Conservation (phyloP, 352 stramenopile species). For the Nothophytophthora sp. region DNA sequence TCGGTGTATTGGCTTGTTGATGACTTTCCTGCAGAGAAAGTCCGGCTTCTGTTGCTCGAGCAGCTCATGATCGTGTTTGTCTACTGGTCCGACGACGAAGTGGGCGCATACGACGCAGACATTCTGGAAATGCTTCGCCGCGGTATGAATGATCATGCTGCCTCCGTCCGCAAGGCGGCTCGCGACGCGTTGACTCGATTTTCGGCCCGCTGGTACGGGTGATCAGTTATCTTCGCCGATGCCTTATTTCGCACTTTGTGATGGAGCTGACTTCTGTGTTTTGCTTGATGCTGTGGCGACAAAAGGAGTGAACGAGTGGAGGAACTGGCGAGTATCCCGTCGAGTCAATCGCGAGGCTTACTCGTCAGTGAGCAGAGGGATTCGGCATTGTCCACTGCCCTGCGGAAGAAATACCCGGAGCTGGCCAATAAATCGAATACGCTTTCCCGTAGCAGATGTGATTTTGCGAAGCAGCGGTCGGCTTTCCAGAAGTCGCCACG, state of each 20-base stretch:
- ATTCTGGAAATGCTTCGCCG: conserved; percentile 50
- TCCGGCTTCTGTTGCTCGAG: conserved; percentile 51
- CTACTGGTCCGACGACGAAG: conserved; percentile 53
- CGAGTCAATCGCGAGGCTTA: conserved; percentile 29
- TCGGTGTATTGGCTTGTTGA: too few relatives aligned
- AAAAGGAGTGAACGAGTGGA: conserved; percentile 49
- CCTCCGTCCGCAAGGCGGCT: conserved; percentile 37
- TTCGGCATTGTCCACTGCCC: conserved; percentile 39
- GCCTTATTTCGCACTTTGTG: neutral
- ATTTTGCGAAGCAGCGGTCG: conserved; percentile 19
- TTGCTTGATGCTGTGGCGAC: neutral
- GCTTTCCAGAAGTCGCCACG: conserved; percentile 26
- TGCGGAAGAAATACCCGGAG: conserved; percentile 43
- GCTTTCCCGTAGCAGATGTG: conserved; percentile 8
- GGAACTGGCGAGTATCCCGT: conserved; percentile 51
- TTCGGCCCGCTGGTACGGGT: conserved; percentile 46
- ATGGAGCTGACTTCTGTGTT: conserved; percentile 1
- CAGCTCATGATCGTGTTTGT: conserved; percentile 58
- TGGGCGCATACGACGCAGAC: conserved; percentile 44
- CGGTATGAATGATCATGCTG: conserved; percentile 47
- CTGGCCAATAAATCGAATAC: conserved; percentile 25
- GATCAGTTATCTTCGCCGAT: neutral
- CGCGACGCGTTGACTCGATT: conserved; percentile 54
- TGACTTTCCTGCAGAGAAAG: conserved; percentile 43
- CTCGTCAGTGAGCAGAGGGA: conserved; percentile 53